Evolutionary conservation across 2,329 filamentous ascomycete genomes (phyloP), one percentile per base, ranked within the genome.

Genomic region (Fusarium floridanum): DNA sequence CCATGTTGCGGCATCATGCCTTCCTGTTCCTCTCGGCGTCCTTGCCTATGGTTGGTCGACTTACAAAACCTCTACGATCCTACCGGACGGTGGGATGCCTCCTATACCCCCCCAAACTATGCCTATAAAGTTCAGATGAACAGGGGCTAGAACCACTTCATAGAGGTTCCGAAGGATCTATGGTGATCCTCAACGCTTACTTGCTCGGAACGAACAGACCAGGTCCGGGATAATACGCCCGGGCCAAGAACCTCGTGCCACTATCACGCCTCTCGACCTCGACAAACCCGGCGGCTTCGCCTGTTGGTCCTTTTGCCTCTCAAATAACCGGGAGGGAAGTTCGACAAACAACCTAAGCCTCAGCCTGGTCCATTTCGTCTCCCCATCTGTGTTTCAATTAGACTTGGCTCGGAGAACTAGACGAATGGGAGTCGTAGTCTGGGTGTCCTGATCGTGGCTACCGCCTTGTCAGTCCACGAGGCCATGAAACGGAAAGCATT

Each of bases 171-270:
- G 27, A 57, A 64, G 37, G 62, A 43, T 57, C 34, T 53, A 7
- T 57, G 61, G 16, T 27, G 17, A 24, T 45, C 24, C n/a, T 27
- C 24, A n/a, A 22, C n/a, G 32, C 10, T 57, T 37, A 55, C 48
- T 64, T 64, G 62, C 27, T 57, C 39, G 29, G n/a, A 20, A 53
- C 10, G 43, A 22, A 55, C 24, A 20, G 34, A 22, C 61, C 43
- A 55, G 34, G 45, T 20, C 34, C 34, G 41, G 61, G 61, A 32
- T 63, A 16, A 7, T 20, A 63, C 61, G 45, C 61, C 61, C 61
- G 43, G 45, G 27, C 61, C 61, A 63, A n/a, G 41, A 61, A 39
- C 17, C 64, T 66, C 64, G 24, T 66, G 56, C 64, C 64, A 66
- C 59, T 36, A 63, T 67, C 59, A 67, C 59, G 48, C 43, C 45